These are phyloP conservation scores for Aureobasidium sp. DNA, from an alignment of 2,329 filamentous ascomycete genomes.

Conservation along the genomic window DNA sequence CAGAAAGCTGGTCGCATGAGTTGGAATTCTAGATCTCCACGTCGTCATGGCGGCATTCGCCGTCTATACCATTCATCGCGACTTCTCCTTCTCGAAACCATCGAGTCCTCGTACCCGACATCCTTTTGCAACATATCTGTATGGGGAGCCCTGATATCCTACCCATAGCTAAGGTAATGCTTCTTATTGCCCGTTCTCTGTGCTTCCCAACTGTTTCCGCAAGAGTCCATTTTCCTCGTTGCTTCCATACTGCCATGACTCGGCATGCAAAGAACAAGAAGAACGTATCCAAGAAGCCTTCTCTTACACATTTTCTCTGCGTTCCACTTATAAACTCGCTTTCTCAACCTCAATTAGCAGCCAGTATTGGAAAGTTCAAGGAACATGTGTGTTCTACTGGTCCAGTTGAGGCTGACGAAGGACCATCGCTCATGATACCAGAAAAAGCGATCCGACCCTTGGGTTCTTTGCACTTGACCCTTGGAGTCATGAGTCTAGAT, in stretches of 20 bases:
- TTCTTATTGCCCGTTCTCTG: neutral
- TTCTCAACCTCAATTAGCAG: slow-evolving; percentile 58
- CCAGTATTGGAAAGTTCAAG: slow-evolving; percentile 16
- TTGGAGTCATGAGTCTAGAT: slow-evolving; percentile 74
- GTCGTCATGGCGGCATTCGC: slow-evolving; percentile 1
- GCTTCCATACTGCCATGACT: neutral
- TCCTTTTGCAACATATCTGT: neutral
- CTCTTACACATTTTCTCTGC: slow-evolving; percentile 67
- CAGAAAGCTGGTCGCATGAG: slow-evolving; percentile 3
- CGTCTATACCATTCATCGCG: neutral
- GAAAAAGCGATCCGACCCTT: slow-evolving; percentile 62
- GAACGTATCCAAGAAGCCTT: slow-evolving; percentile 30
- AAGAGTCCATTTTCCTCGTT: neutral
- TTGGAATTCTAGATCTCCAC: neutral
- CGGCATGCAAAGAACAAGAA: neutral
- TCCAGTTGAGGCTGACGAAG: neutral
- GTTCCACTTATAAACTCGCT: slow-evolving; percentile 58
- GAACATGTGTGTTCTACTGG: slow-evolving; percentile 6
- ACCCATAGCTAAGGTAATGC: neutral
- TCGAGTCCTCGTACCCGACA: neutral
- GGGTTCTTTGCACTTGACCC: slow-evolving; percentile 75
- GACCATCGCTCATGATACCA: slow-evolving; percentile 44
- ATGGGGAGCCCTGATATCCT: neutral
- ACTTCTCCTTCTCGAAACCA: neutral
- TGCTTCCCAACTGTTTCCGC: no score